Evolutionary conservation across 2,329 filamentous ascomycete genomes (phyloP).

Genomic region (Rutstroemia sp.): DNA sequence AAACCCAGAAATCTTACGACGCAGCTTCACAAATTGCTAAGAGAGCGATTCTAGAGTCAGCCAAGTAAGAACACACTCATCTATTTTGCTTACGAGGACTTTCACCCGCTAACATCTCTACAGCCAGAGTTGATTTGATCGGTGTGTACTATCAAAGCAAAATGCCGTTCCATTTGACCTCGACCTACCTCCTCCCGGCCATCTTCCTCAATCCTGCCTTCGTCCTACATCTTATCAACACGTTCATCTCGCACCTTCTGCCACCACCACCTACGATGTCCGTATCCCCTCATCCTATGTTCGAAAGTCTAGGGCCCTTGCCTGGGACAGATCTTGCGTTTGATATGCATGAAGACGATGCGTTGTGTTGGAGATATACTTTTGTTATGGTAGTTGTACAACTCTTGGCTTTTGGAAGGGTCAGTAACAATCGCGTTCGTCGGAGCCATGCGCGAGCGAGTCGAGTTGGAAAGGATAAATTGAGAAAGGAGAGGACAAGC

Average conservation of each 20-base stretch:
- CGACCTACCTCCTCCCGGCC: conserved; percentile 30
- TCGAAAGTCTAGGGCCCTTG: conserved; percentile 26
- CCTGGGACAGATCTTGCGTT: conserved; percentile 27
- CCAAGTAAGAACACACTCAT: neutral
- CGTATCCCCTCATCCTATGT: conserved; percentile 23
- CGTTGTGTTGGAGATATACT: conserved; percentile 34
- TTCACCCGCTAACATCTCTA: neutral
- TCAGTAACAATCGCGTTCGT: conserved; percentile 22
- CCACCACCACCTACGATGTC: conserved; percentile 27
- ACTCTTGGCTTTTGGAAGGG: conserved; percentile 29
- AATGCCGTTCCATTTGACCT: conserved; percentile 22
- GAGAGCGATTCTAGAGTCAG: neutral
- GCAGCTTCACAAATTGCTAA: neutral
- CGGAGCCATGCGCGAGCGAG: conserved; percentile 19
- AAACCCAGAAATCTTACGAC: neutral
- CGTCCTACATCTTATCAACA: conserved; percentile 34
- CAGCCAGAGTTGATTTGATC: neutral
- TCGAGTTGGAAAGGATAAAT: conserved; percentile 16
- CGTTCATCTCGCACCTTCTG: conserved; percentile 30
- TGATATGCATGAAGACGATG: conserved; percentile 32
- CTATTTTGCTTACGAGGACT: neutral
- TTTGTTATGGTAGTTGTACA: conserved; percentile 33
- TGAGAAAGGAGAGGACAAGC: conserved; percentile 8
- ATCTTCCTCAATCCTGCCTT: conserved; percentile 34
- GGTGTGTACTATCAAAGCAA: conserved; percentile 6